Conservation (phyloP, 2,329 filamentous ascomycete species). For the Aspergillus brunneoviolaceus region DNA sequence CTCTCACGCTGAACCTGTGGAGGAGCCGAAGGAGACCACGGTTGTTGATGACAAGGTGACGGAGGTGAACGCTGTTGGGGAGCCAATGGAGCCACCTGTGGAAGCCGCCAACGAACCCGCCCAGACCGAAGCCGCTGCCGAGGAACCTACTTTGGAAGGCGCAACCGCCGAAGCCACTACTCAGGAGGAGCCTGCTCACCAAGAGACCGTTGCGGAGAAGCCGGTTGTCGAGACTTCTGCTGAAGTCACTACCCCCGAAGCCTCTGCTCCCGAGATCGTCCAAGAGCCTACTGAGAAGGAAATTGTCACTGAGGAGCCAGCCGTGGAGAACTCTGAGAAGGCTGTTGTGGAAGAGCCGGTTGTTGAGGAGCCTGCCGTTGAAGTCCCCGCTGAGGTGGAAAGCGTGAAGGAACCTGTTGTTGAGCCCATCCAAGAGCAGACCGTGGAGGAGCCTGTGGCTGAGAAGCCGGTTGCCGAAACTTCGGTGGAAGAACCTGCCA, state of each 20-base stretch:
- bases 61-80: background rate
- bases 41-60: background rate
- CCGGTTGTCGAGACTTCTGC: slow-evolving; percentile 5
- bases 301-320: background rate
- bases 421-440: background rate
- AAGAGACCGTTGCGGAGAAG: slow-evolving; percentile 7
- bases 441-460: background rate
- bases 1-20: background rate
- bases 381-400: background rate
- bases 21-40: slow-evolving; percentile 1
- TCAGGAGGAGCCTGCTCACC: slow-evolving; percentile 8
- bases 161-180: slow-evolving; percentile 7
- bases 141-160: slow-evolving; percentile 5
- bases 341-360: background rate
- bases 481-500: background rate
- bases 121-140: slow-evolving; percentile 2
- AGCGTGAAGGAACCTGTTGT: background rate
- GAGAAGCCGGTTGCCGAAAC: background rate
- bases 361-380: slow-evolving; percentile 1
- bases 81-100: slow-evolving; percentile 6
- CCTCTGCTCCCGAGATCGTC: slow-evolving; percentile 3
- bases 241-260: slow-evolving; percentile 1
- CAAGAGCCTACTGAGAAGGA: slow-evolving; percentile 4
- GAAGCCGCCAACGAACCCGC: slow-evolving; percentile 2
- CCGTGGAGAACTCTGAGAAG: background rate